Evolutionary conservation across 768 basidiomycete genomes (phyloP).

Genomic region (Tremella fuciformis): DNA sequence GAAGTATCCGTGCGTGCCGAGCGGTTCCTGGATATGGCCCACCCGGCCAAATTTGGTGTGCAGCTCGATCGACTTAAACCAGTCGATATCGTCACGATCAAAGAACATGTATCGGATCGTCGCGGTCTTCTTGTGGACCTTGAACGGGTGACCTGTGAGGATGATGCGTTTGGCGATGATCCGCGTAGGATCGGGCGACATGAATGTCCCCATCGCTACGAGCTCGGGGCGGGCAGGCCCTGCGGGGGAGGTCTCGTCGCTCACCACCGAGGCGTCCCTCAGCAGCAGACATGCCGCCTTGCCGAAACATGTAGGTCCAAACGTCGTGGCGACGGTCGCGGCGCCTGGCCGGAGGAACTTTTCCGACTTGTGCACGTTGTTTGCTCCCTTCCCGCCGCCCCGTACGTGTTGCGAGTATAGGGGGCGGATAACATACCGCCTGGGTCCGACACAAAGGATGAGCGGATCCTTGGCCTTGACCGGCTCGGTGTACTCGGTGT

Average conservation of each 20-base stretch:
- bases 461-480: constrained; percentile 94
- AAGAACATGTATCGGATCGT: constrained; percentile 99
- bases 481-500: constrained; percentile 85
- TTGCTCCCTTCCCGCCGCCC: constrained; percentile 83
- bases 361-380: constrained; percentile 97
- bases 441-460: constrained; percentile 81
- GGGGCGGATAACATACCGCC: constrained; percentile 78
- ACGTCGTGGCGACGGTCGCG: constrained; percentile 74
- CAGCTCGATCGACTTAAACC: constrained; percentile 89
- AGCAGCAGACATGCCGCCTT: constrained; percentile 75
- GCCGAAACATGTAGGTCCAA: constrained; percentile 84
- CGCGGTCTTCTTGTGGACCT: constrained; percentile 93
- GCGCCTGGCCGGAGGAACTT: constrained; percentile 77
- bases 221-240: constrained; percentile 56
- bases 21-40: constrained; percentile 78
- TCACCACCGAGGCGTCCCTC: constrained; percentile 56
- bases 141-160: constrained; percentile 93
- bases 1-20: constrained; percentile 97
- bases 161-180: constrained; percentile 91
- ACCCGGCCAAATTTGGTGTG: constrained; percentile 85
- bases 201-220: constrained; percentile 83
- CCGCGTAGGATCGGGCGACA: constrained; percentile 84
- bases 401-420: constrained; percentile 84
- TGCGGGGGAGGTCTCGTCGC: not conserved
- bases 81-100: constrained; percentile 82